Evolutionary conservation across 2,329 filamentous ascomycete species (phyloP).

Genomic region (Mycosphaerella arachidis): DNA sequence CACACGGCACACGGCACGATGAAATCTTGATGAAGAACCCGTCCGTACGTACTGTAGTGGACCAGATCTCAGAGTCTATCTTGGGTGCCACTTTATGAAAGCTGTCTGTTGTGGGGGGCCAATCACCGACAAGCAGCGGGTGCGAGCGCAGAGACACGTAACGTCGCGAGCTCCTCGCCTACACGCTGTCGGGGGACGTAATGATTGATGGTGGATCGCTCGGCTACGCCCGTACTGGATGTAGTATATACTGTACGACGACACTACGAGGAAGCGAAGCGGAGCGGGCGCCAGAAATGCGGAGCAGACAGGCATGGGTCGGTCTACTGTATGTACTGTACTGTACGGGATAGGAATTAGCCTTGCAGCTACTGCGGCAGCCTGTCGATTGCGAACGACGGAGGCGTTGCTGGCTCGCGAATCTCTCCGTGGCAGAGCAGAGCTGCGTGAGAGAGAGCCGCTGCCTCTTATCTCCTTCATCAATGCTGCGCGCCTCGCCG

Average conservation of each 20-base stretch:
- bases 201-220: not conserved
- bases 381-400: slow-evolving; percentile 5
- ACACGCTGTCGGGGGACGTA: not conserved
- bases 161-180: not conserved
- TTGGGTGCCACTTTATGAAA: slow-evolving; percentile 4
- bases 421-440: slow-evolving; percentile 6
- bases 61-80: slow-evolving; percentile 6
- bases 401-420: not conserved
- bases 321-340: no score
- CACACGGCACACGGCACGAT: not conserved
- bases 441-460: not conserved
- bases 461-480: not conserved
- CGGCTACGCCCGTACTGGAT: not conserved
- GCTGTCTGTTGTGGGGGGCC: no score
- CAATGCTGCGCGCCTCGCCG: not conserved
- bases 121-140: no score
- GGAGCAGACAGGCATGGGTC: slow-evolving; percentile 4
- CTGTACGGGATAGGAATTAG: slow-evolving; percentile 11
- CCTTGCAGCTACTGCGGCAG: slow-evolving; percentile 10
- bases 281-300: slow-evolving; percentile 2
- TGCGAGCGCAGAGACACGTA: no score
- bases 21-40: no score
- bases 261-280: not conserved
- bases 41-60: no score
- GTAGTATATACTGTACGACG: no score